These are phyloP conservation scores for Leccinum variabile DNA, from an alignment of 1,284 basidiomycete species.

Conservation along the genomic window DNA sequence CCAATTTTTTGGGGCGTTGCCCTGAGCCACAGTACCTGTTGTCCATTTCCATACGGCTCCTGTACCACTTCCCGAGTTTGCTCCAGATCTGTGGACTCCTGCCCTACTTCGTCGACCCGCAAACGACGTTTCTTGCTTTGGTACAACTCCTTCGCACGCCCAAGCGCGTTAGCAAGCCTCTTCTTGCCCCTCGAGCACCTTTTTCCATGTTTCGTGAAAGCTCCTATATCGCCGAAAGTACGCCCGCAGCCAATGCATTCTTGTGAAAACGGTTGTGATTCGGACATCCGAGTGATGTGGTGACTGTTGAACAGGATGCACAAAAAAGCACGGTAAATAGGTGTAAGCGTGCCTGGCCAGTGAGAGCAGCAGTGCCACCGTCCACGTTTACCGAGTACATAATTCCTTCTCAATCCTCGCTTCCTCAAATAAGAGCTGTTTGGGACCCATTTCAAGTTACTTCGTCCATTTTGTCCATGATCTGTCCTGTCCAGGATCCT, in stretches of 20 bases:
- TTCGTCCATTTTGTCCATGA: constrained; percentile 97
- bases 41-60: neutral
- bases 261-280: neutral
- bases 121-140: neutral
- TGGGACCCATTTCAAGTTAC: constrained; percentile 87
- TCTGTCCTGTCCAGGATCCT: constrained; percentile 85
- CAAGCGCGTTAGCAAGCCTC: neutral
- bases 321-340: too few relatives aligned
- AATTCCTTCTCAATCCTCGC: constrained; percentile 80
- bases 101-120: neutral
- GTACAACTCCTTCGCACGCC: neutral
- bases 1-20: neutral
- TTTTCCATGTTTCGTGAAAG: neutral
- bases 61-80: neutral
- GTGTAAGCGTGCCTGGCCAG: too few relatives aligned
- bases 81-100: neutral
- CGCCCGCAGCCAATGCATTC: neutral
- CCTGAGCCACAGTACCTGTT: neutral
- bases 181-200: neutral
- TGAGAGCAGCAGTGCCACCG: too few relatives aligned
- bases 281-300: too few relatives aligned
- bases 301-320: too few relatives aligned
- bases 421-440: constrained; percentile 90
- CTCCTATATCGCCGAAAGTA: neutral
- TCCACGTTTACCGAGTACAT: too few relatives aligned